Base-by-base conservation (phyloP, 306 rosid genomes). In the Fagus sylvatica region DNA sequence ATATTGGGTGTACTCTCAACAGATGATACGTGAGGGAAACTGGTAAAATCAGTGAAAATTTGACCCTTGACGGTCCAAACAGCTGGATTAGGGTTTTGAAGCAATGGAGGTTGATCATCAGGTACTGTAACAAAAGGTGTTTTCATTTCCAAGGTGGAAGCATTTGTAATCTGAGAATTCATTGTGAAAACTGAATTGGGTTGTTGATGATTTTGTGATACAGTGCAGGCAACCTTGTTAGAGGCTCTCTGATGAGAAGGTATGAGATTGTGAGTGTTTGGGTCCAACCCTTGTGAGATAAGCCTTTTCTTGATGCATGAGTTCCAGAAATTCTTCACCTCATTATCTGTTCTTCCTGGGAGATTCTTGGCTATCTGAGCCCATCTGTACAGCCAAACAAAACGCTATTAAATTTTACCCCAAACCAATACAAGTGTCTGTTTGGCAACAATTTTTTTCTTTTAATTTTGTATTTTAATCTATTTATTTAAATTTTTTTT, bases 261-360 rank as follows among this genome's bases (percentile, higher is more conserved):
- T 34, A 87, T 37, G 3, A 86, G 72, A 76, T 87, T 87, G 71
- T 83, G 91, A 17, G 91, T 88, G 36, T 83, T 78, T 34, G 91
- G 91, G 76, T 88, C 91, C 69, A 88, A 78, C 17, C 87, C 91
- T 72, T 78, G 88, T 53, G 81, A 84, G 36, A 86, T 55, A 28
- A 87, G 84, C 75, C 83, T 87, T 76, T 85, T 87, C 91, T 87
- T 87, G 60, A 87, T 82, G 78, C 87, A 85, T 6, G 91, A 87
- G 68, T 87, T 87, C 87, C 91, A 87, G 60, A 87, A 83, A 55
- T 87, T 87, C 83, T 87, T 87, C 51, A 87, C 87, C 80, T 87
- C 91, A 67, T 87, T 87, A 80, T 87, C 91, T 22, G 91, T 87
- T 64, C 91, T 87, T 78, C 91, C 91, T 0, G 91, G 91, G 1